Conservation (phyloP, 768 basidiomycete genomes). For the Baorangia bicolor region DNA sequence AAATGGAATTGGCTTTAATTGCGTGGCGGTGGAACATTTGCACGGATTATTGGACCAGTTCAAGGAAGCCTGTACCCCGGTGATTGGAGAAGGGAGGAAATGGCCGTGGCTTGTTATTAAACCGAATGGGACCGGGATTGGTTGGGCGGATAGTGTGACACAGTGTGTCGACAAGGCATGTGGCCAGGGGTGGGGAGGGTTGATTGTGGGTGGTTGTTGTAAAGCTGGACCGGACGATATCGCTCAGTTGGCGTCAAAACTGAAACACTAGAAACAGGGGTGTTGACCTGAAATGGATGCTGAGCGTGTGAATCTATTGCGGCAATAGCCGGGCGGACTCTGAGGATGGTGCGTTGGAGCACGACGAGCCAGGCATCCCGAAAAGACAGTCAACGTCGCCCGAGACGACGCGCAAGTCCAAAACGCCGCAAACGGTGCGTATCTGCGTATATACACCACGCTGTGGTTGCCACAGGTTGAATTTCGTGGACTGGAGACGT, state of each 20-base stretch:
- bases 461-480: constrained; percentile 6
- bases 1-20: constrained; percentile 71
- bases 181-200: constrained; percentile 41
- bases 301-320: constrained; percentile 17
- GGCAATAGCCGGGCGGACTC: constrained; percentile 27
- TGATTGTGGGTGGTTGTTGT: constrained; percentile 73
- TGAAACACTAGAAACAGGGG: neutral
- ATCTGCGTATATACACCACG: neutral
- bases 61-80: constrained; percentile 17
- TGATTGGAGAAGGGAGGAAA: constrained; percentile 5
- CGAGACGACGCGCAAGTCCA: constrained; percentile 40
- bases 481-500: constrained; percentile 12
- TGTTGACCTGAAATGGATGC: neutral
- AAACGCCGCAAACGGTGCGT: constrained; percentile 42
- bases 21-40: constrained; percentile 53
- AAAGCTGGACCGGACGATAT: constrained; percentile 58
- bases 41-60: constrained; percentile 40
- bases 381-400: constrained; percentile 40
- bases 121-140: constrained; percentile 46
- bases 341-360: constrained; percentile 1
- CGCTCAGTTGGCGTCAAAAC: constrained; percentile 5
- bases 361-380: constrained; percentile 24
- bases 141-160: constrained; percentile 39
- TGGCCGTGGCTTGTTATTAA: constrained; percentile 63
- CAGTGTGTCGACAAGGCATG: constrained; percentile 22